These are phyloP conservation scores for Pseudogymnoascus sp. DNA, from an alignment of 2,329 filamentous ascomycete species.

Conservation along the genomic window DNA sequence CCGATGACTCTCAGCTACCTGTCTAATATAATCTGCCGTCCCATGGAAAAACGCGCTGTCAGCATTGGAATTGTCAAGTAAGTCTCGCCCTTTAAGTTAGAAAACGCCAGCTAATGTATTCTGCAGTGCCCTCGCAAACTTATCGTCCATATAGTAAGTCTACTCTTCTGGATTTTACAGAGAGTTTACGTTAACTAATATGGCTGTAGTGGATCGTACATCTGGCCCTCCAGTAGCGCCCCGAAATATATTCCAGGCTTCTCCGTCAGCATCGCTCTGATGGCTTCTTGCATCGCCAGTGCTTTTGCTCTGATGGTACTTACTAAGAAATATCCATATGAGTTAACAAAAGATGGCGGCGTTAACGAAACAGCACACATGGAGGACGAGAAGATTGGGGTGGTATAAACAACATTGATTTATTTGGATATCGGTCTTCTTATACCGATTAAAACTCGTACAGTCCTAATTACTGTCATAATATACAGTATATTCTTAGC, in stretches of 20 bases:
- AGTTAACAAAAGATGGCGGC: constrained; percentile 14
- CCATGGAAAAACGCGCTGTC: not conserved
- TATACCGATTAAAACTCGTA: too few species aligned
- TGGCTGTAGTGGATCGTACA: not conserved
- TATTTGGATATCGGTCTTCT: not conserved
- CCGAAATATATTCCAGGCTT: constrained; percentile 11
- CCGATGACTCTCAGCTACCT: not conserved
- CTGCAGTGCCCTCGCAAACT: not conserved
- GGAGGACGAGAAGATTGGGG: not conserved
- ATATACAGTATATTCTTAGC: too few species aligned
- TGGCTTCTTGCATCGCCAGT: constrained; percentile 11
- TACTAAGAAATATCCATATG: constrained; percentile 17
- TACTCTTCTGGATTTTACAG: not conserved
- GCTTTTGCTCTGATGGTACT: constrained; percentile 14
- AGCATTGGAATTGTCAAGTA: constrained; percentile 17
- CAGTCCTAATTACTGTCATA: too few species aligned
- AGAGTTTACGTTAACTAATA: not conserved
- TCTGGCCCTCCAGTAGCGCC: not conserved
- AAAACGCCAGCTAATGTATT: constrained; percentile 16
- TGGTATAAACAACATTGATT: not conserved
- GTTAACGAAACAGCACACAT: constrained; percentile 1
- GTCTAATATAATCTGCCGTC: not conserved
- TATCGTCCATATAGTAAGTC: constrained; percentile 5
- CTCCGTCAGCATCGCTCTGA: constrained; percentile 13
- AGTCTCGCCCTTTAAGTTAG: constrained; percentile 20